Percentiles rank a stretch among this genome's conserved stretches.
These are phyloP conservation scores for Dothideomycetidae sp. DNA, from an alignment of 2,329 filamentous ascomycete species.

Conservation along the genomic window DNA sequence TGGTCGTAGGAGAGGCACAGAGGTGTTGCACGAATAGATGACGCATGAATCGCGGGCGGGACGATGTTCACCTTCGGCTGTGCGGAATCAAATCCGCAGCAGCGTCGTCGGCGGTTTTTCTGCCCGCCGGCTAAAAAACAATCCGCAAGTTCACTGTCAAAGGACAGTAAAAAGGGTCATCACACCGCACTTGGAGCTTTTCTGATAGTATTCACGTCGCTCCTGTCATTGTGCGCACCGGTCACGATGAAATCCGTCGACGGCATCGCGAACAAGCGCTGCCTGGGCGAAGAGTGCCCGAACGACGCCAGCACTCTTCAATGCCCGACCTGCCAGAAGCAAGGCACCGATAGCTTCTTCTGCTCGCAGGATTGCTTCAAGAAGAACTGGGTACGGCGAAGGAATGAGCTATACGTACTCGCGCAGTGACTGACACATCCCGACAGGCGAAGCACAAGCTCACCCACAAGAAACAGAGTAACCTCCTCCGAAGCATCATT, in stretches of 20 bases:
- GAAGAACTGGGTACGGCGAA: conserved; percentile 71
- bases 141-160: too few species aligned
- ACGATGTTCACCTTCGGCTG: too few species aligned
- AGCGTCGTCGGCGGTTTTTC: too few species aligned
- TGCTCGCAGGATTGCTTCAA: conserved; percentile 99
- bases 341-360: conserved; percentile 84
- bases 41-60: too few species aligned
- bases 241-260: conserved; percentile 6
- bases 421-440: conserved; percentile 6
- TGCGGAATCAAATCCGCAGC: too few species aligned
- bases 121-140: too few species aligned
- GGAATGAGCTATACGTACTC: not conserved
- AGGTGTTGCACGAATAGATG: too few species aligned
- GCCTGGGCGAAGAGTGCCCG: conserved; percentile 66
- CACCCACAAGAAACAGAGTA: conserved; percentile 66
- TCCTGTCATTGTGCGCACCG: too few species aligned
- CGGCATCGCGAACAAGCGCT: conserved; percentile 25
- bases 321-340: conserved; percentile 88
- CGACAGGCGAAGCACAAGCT: conserved; percentile 65
- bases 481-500: conserved; percentile 55
- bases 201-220: too few species aligned
- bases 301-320: conserved; percentile 78
- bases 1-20: too few species aligned
- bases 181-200: too few species aligned
- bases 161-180: too few species aligned